Percentiles rank a stretch among this genome's conserved stretches.
These are phyloP conservation scores for Mycena galopus DNA, from an alignment of 768 basidiomycete genomes.

Conservation along the genomic window DNA sequence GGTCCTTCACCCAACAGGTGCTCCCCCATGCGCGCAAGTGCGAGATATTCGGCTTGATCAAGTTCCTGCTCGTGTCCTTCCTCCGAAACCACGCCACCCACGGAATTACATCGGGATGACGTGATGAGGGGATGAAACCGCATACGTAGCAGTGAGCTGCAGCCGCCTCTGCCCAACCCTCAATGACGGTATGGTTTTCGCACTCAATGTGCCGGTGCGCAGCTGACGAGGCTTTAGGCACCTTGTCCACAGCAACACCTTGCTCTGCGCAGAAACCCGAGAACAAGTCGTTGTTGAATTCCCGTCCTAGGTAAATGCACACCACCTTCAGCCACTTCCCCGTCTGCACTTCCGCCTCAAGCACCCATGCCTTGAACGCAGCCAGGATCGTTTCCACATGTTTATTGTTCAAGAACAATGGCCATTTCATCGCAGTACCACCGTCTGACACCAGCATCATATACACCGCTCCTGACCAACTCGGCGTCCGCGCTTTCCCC, in stretches of 20 bases:
- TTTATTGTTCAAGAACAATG: constrained; percentile 41
- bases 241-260: constrained; percentile 34
- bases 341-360: constrained; percentile 33
- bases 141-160: constrained; percentile 37
- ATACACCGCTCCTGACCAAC: too few species aligned
- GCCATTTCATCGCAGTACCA: constrained; percentile 16
- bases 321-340: constrained; percentile 31
- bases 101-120: too few species aligned
- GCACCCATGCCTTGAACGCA: constrained; percentile 32
- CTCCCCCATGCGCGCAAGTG: too few species aligned
- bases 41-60: too few species aligned
- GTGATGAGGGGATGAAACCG: constrained; percentile 40
- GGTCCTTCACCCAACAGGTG: too few species aligned
- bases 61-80: too few species aligned
- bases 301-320: constrained; percentile 41
- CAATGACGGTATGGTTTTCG: constrained; percentile 32
- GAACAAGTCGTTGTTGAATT: constrained; percentile 42
- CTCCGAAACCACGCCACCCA: too few species aligned
- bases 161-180: constrained; percentile 14
- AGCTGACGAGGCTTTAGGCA: constrained; percentile 37
- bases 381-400: constrained; percentile 32
- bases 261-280: constrained; percentile 25
- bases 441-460: too few species aligned
- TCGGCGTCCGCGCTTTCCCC: constrained; percentile 36
- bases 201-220: constrained; percentile 43